phyloP scores from a whole-genome alignment of 768 basidiomycete genomes.

The Trametes cingulata region DNA sequence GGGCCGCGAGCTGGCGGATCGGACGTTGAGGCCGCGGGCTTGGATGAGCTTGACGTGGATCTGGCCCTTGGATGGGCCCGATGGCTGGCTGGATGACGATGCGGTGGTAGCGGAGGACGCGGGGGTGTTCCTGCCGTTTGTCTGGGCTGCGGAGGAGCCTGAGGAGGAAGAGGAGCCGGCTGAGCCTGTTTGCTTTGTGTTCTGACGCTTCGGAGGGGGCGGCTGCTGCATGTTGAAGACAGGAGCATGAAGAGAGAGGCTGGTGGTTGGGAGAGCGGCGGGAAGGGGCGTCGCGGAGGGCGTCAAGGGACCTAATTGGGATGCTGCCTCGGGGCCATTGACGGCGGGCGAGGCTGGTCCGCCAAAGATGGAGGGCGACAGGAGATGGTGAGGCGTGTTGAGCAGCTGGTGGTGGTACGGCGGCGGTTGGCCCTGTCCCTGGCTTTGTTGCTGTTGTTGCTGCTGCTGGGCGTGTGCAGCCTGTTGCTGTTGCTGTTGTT shows the following conservation, averaged over 20 bases:
- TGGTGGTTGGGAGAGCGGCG: constrained; percentile 54
- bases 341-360: constrained; percentile 38
- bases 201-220: constrained; percentile 44
- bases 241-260: constrained; percentile 82
- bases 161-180: constrained; percentile 25
- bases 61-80: constrained; percentile 60
- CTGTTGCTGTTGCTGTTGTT: constrained; percentile 9
- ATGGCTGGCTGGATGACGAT: constrained; percentile 22
- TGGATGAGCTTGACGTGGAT: constrained; percentile 96
- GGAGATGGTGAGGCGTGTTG: constrained; percentile 35
- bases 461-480: constrained; percentile 3
- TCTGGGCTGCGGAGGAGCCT: constrained; percentile 30
- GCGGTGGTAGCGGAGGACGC: constrained; percentile 29
- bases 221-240: constrained; percentile 77
- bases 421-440: constrained; percentile 18
- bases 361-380: constrained; percentile 29
- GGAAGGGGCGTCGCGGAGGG: constrained; percentile 34
- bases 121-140: constrained; percentile 18
- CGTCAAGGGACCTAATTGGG: constrained; percentile 44
- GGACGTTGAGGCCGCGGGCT: constrained; percentile 80
- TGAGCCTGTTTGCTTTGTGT: constrained; percentile 30
- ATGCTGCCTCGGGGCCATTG: constrained; percentile 42
- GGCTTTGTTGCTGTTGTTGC: constrained; percentile 1
- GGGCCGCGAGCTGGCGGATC: constrained; percentile 63
- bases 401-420: constrained; percentile 31